A percentile compares a stretch with the other conserved stretches of the same genome.
phyloP scores from a whole-genome alignment of 352 stramenopile genomes.

The Phytophthora nicotianae region DNA sequence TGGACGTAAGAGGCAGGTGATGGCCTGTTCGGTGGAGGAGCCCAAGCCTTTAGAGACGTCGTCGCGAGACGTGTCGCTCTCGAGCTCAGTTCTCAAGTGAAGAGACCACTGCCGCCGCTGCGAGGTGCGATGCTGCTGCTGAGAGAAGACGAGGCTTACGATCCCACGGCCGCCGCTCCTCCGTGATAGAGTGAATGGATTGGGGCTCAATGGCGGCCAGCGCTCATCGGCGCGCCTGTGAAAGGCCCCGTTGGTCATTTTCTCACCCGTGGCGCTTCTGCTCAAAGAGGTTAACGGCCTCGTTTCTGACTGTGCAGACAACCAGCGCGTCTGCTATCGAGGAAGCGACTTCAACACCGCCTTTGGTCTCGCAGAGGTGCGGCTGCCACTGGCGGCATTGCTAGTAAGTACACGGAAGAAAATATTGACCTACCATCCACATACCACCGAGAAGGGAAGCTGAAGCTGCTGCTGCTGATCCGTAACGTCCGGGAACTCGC shows the following conservation, averaged over 20 bases:
- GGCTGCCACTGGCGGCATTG: not conserved
- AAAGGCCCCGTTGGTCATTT: slow-evolving; percentile 36
- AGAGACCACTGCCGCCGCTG: slow-evolving; percentile 27
- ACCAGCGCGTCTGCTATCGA: slow-evolving; percentile 15
- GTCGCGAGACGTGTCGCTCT: slow-evolving; percentile 15
- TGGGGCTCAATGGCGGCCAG: slow-evolving; percentile 27
- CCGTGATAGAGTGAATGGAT: slow-evolving; percentile 36
- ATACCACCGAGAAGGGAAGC: slow-evolving; percentile 3
- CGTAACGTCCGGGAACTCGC: slow-evolving; percentile 22
- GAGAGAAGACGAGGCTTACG: slow-evolving; percentile 37
- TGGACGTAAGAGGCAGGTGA: not conserved
- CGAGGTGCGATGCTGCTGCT: slow-evolving; percentile 7
- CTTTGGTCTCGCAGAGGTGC: not conserved
- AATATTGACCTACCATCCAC: slow-evolving; percentile 19
- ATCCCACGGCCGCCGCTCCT: slow-evolving; percentile 35
- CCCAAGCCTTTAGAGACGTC: not conserved
- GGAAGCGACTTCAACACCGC: slow-evolving; percentile 27
- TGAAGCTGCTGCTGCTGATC: slow-evolving; percentile 6
- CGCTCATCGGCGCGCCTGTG: slow-evolving; percentile 3
- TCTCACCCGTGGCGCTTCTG: slow-evolving; percentile 40
- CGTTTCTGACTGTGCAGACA: slow-evolving; percentile 36
- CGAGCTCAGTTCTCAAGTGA: slow-evolving; percentile 44
- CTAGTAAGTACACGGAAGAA: no score
- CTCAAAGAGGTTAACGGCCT: slow-evolving; percentile 14
- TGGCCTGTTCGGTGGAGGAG: not conserved